Evolutionary conservation across 2,329 filamentous ascomycete species (phyloP).

Genomic region (Calcarisporium arbuscula): DNA sequence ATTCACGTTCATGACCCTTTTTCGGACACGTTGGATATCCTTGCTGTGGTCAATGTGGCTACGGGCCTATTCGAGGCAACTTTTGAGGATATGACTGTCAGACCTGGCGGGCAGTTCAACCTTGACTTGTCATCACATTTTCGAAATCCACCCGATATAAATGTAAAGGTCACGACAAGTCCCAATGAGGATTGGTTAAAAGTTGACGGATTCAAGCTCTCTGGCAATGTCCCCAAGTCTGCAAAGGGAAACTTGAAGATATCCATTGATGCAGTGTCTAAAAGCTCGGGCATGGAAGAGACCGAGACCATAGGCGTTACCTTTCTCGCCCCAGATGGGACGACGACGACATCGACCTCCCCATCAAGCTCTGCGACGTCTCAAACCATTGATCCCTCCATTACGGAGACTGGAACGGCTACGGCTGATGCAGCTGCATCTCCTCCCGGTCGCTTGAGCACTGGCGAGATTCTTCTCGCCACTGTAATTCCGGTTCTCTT

Average conservation of each 20-base stretch:
- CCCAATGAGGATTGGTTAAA: conserved; percentile 37
- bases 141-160: conserved; percentile 29
- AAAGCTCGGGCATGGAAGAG: conserved; percentile 25
- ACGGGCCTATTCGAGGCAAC: conserved; percentile 33
- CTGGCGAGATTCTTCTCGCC: conserved; percentile 32
- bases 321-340: conserved; percentile 22
- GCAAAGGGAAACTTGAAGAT: conserved; percentile 24
- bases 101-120: conserved; percentile 33
- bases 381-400: no score
- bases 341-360: conserved; percentile 15
- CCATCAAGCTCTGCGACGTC: conserved; percentile 16
- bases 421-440: conserved; percentile 9
- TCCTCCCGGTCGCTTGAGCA: conserved; percentile 19
- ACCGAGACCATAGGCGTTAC: conserved; percentile 30
- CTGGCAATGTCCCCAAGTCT: conserved; percentile 32
- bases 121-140: conserved; percentile 38
- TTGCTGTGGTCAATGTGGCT: conserved; percentile 34
- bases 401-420: conserved; percentile 16
- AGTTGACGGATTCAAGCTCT: conserved; percentile 30
- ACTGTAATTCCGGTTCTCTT: conserved; percentile 37
- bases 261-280: conserved; percentile 26
- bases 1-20: conserved; percentile 54
- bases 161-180: conserved; percentile 28
- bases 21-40: conserved; percentile 51
- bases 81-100: conserved; percentile 32